These are phyloP conservation scores for Chrysoporthe deuterocubensis DNA, from an alignment of 2,329 filamentous ascomycete species.

Conservation along the genomic window DNA sequence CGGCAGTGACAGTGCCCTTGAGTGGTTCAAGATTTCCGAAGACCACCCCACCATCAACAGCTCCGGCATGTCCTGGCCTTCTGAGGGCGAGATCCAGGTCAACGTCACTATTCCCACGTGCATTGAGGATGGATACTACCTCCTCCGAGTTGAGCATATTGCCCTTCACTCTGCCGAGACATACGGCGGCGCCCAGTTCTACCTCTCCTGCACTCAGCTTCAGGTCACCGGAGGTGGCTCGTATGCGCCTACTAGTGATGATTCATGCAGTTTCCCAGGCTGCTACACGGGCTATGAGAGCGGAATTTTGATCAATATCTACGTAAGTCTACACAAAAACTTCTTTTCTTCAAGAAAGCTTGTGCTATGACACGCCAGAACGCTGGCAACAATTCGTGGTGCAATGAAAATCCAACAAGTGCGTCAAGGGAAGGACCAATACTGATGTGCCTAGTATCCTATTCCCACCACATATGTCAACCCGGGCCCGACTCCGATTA, in stretches of 20 bases:
- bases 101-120: conserved; percentile 40
- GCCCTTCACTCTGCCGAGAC: conserved; percentile 49
- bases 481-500: no score
- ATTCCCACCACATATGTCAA: no score
- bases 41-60: conserved; percentile 29
- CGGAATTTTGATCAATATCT: no score
- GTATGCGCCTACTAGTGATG: conserved; percentile 31
- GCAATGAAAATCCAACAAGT: no score
- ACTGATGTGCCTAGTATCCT: no score
- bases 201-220: conserved; percentile 45
- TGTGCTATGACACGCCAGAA: no score
- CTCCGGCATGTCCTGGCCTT: conserved; percentile 40
- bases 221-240: conserved; percentile 36
- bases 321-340: no score
- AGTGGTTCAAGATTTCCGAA: conserved; percentile 56
- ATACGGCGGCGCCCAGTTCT: conserved; percentile 41
- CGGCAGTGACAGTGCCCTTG: conserved; percentile 36
- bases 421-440: no score
- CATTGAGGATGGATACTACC: conserved; percentile 43
- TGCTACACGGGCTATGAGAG: conserved; percentile 2
- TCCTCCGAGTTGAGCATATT: conserved; percentile 54
- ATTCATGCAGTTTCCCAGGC: not conserved
- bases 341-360: no score
- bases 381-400: no score
- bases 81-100: conserved; percentile 36